Evolutionary conservation across 1,284 basidiomycete genomes (phyloP).

Genomic region (Prillingera fragicola): DNA sequence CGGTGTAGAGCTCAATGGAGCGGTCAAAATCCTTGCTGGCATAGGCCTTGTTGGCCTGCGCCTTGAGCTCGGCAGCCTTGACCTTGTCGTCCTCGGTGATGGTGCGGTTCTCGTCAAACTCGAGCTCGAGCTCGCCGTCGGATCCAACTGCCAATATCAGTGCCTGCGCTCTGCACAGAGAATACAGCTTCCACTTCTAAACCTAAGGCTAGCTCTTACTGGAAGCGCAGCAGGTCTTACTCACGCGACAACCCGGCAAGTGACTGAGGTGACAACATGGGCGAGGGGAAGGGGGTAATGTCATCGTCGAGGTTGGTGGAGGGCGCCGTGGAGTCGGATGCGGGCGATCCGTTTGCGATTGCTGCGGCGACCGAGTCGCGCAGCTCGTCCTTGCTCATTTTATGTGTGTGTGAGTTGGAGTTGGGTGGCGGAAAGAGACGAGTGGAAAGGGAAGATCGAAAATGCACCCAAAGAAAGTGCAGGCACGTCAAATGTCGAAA

Average conservation of each 20-base stretch:
- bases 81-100: slow-evolving; percentile 64
- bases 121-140: slow-evolving; percentile 42
- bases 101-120: slow-evolving; percentile 41
- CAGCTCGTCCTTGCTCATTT: slow-evolving; percentile 12
- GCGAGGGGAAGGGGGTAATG: slow-evolving; percentile 44
- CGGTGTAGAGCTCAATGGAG: slow-evolving; percentile 67
- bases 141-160: slow-evolving; percentile 9
- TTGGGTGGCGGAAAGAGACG: background rate
- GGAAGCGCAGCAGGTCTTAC: slow-evolving; percentile 6
- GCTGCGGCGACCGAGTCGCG: slow-evolving; percentile 7
- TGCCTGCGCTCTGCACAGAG: background rate
- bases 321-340: slow-evolving; percentile 9
- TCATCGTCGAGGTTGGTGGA: slow-evolving; percentile 31
- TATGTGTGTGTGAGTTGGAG: too few relatives aligned
- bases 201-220: background rate
- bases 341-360: slow-evolving; percentile 1
- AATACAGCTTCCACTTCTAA: background rate
- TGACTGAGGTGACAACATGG: slow-evolving; percentile 30
- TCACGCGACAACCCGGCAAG: slow-evolving; percentile 39
- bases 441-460: background rate
- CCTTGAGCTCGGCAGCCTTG: slow-evolving; percentile 66
- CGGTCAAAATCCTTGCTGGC: slow-evolving; percentile 56
- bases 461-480: background rate
- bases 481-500: background rate
- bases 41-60: slow-evolving; percentile 81